phyloP scores from a whole-genome alignment of 352 stramenopile genomes.

The Pythium volutum region DNA sequence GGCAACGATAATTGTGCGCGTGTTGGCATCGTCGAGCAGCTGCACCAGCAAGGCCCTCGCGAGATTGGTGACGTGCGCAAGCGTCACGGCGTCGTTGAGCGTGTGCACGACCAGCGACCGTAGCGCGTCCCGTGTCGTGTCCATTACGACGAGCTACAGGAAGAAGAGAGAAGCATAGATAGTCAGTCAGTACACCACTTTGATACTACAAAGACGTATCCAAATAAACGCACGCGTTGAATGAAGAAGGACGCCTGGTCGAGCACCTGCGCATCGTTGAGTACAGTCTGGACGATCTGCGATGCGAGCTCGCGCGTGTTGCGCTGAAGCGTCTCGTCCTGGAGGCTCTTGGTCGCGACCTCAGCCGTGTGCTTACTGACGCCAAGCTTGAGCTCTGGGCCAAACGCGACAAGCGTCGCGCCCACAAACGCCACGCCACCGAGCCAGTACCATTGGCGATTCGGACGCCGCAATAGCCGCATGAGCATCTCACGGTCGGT shows the following conservation, averaged over 20 bases:
- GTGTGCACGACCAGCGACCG: conserved; percentile 49
- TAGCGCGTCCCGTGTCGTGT: conserved; percentile 55
- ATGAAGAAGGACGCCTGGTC: conserved; percentile 76
- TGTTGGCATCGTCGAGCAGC: conserved; percentile 55
- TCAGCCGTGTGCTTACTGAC: conserved; percentile 83
- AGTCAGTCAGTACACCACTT: neutral
- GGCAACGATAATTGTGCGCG: conserved; percentile 50
- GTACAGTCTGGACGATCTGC: conserved; percentile 84
- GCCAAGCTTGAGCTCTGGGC: conserved; percentile 68
- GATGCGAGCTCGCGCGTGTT: conserved; percentile 75
- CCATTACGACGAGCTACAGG: conserved; percentile 64
- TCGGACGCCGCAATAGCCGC: conserved; percentile 33
- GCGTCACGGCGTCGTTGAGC: conserved; percentile 57
- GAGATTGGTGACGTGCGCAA: conserved; percentile 46
- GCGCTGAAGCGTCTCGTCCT: conserved; percentile 77
- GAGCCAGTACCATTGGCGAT: conserved; percentile 60
- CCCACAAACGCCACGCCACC: conserved; percentile 34
- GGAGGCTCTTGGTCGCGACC: conserved; percentile 74
- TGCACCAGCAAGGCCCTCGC: conserved; percentile 42
- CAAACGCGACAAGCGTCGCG: conserved; percentile 68
- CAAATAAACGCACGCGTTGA: conserved; percentile 41
- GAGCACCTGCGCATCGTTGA: conserved; percentile 83
- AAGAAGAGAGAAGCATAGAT: no score
- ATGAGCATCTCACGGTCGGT: conserved; percentile 43
- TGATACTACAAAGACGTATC: neutral